phyloP scores from a whole-genome alignment of 2,329 filamentous ascomycete species.

The Sclerotinia trifoliorum region DNA sequence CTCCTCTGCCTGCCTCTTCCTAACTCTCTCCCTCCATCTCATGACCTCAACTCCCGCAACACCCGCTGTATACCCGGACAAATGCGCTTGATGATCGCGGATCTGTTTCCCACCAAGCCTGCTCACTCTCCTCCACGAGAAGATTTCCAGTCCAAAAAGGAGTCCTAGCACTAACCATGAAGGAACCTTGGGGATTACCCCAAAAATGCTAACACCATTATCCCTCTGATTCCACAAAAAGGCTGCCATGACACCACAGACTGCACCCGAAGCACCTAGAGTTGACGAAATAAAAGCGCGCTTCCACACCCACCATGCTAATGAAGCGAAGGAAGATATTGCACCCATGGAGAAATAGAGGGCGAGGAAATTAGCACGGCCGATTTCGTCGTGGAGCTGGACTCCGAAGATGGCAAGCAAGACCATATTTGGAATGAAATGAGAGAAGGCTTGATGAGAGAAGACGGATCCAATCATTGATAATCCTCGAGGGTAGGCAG shows the following conservation, averaged over 20 bases:
- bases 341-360: slow-evolving; percentile 61
- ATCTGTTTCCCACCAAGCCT: slow-evolving; percentile 20
- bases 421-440: slow-evolving; percentile 64
- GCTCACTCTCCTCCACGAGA: slow-evolving; percentile 42
- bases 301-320: slow-evolving; percentile 46
- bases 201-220: slow-evolving; percentile 57
- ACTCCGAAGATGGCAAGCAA: slow-evolving; percentile 66
- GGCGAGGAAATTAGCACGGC: slow-evolving; percentile 66
- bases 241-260: slow-evolving; percentile 60
- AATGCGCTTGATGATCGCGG: slow-evolving; percentile 44
- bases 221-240: slow-evolving; percentile 60
- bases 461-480: slow-evolving; percentile 64
- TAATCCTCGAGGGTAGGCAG: slow-evolving; percentile 62
- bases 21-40: slow-evolving; percentile 31
- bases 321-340: slow-evolving; percentile 57
- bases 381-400: slow-evolving; percentile 67
- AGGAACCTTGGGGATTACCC: slow-evolving; percentile 54
- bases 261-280: slow-evolving; percentile 65
- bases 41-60: slow-evolving; percentile 34
- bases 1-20: slow-evolving; percentile 30
- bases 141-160: slow-evolving; percentile 51
- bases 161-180: slow-evolving; percentile 54
- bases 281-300: slow-evolving; percentile 48
- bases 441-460: slow-evolving; percentile 63
- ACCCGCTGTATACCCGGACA: slow-evolving; percentile 41